Conservation (phyloP, 495 filamentous ascomycete genomes). For the Thozetella sp. region DNA sequence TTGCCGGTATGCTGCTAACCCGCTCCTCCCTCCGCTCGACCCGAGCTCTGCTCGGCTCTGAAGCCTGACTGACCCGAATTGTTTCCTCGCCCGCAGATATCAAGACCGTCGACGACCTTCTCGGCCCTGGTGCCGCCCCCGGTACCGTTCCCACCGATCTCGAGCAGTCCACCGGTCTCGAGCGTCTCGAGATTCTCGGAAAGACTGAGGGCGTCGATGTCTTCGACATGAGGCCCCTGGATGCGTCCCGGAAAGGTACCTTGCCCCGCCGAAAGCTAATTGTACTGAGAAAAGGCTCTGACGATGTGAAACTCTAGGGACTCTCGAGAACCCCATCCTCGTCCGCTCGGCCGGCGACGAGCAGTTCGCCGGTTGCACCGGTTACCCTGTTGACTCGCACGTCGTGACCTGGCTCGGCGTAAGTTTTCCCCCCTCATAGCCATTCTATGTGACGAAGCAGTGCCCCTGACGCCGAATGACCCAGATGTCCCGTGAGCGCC, state of each 20-base stretch:
- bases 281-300: constrained; percentile 2
- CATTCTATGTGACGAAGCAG: neutral
- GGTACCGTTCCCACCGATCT: constrained; percentile 91
- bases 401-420: constrained; percentile 86
- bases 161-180: constrained; percentile 93
- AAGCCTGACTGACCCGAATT: constrained; percentile 5
- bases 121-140: constrained; percentile 76
- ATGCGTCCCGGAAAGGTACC: constrained; percentile 83
- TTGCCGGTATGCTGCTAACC: constrained; percentile 6
- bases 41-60: no score
- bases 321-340: constrained; percentile 84
- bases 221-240: constrained; percentile 97
- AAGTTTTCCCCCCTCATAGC: constrained; percentile 32
- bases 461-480: constrained; percentile 5
- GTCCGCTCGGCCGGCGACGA: constrained; percentile 91
- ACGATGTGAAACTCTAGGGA: constrained; percentile 56
- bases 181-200: constrained; percentile 97
- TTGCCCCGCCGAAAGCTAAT: neutral
- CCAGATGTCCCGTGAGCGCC: constrained; percentile 86
- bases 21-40: neutral
- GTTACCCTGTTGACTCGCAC: constrained; percentile 90
- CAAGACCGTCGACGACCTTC: constrained; percentile 75
- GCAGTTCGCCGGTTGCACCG: constrained; percentile 96
- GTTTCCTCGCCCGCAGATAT: constrained; percentile 64
- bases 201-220: constrained; percentile 99